phyloP scores from a whole-genome alignment of 179 eudicot species.

The Sideroxylon spinosum region DNA sequence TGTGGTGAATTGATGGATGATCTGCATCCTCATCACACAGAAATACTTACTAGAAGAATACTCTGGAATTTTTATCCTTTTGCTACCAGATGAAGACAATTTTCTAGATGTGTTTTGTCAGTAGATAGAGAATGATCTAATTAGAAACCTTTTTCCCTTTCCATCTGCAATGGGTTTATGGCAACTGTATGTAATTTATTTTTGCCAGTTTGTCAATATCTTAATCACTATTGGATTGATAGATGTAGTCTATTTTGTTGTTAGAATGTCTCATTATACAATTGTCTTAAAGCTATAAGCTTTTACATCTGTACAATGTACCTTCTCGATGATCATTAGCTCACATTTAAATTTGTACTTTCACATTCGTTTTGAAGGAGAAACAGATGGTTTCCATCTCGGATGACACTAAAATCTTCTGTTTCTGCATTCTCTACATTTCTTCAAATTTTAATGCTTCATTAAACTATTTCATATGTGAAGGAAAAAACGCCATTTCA shows the following conservation, averaged over 20 bases:
- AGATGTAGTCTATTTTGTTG: background rate
- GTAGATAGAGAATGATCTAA: background rate
- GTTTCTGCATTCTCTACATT: constrained; percentile 69
- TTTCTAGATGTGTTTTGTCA: background rate
- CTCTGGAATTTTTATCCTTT: constrained; percentile 5
- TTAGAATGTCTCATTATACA: background rate
- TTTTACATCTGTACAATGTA: constrained; percentile 8
- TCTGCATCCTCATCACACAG: background rate
- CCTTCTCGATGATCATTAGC: constrained; percentile 4
- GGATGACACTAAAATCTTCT: constrained; percentile 63
- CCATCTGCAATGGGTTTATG: background rate
- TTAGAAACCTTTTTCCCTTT: background rate
- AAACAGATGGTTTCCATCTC: constrained; percentile 87
- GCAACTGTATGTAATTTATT: background rate
- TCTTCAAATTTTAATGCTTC: no score
- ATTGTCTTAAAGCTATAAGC: constrained; percentile 18
- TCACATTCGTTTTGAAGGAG: constrained; percentile 31
- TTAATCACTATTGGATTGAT: constrained; percentile 2
- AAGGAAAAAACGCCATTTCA: no score
- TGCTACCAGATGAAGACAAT: background rate
- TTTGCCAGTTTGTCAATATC: background rate
- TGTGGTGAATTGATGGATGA: background rate
- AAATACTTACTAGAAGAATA: background rate
- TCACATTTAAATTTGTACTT: constrained; percentile 11
- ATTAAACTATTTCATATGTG: no score